Conservation (phyloP, 768 basidiomycete species). For the Hydnomerulius pinastri region DNA sequence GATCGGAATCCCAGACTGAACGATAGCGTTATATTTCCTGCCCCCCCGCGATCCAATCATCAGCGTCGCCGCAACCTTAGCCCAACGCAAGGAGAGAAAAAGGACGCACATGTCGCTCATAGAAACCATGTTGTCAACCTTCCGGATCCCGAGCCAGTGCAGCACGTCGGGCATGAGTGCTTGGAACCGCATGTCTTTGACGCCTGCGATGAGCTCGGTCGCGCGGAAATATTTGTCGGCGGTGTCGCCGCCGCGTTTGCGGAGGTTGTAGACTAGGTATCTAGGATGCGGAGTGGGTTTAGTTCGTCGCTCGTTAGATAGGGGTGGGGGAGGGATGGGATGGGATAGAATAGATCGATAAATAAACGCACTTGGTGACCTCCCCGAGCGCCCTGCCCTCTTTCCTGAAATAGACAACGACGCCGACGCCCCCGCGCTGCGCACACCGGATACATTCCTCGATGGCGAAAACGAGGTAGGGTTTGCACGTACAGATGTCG, state of each 20-base stretch:
- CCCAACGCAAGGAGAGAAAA: no score
- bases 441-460: constrained; percentile 88
- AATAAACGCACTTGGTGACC: constrained; percentile 74
- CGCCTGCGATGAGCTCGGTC: constrained; percentile 92
- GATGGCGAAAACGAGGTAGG: constrained; percentile 90
- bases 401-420: constrained; percentile 93
- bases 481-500: constrained; percentile 91
- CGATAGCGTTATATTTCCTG: constrained; percentile 95
- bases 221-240: constrained; percentile 94
- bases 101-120: constrained; percentile 76
- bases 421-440: constrained; percentile 85
- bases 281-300: constrained; percentile 44
- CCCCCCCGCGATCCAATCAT: no score
- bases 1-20: constrained; percentile 85
- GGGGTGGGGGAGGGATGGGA: neutral
- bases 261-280: constrained; percentile 94
- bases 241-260: constrained; percentile 91
- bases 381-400: constrained; percentile 93
- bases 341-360: neutral
- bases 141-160: constrained; percentile 91
- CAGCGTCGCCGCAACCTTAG: no score
- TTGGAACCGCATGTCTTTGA: constrained; percentile 95
- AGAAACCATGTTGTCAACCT: constrained; percentile 87
- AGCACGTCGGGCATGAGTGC: constrained; percentile 95
- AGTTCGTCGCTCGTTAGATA: no score